These are phyloP conservation scores for Alternaria brassicicola DNA, from an alignment of 2,329 filamentous ascomycete species.

Conservation along the genomic window DNA sequence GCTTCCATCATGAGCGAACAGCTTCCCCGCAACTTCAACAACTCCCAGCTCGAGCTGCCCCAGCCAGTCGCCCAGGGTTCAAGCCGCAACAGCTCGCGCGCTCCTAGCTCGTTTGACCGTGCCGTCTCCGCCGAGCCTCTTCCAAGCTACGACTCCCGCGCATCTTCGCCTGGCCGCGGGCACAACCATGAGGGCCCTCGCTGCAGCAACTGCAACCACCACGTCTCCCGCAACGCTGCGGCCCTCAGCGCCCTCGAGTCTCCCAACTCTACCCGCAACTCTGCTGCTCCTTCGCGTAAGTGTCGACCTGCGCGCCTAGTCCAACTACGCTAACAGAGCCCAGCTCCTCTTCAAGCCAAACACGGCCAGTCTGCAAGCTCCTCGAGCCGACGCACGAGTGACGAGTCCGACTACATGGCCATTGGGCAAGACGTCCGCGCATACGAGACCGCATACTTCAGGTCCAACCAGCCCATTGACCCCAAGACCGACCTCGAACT, in stretches of 20 bases:
- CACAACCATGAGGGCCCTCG: slow-evolving; percentile 36
- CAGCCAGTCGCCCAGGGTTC: slow-evolving; percentile 37
- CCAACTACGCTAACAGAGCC: slow-evolving; percentile 6
- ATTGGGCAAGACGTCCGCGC: slow-evolving; percentile 35
- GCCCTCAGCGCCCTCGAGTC: slow-evolving; percentile 43
- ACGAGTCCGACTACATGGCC: slow-evolving; percentile 46
- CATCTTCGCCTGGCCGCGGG: slow-evolving; percentile 36
- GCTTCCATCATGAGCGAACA: slow-evolving; percentile 44
- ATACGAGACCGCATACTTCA: slow-evolving; percentile 46
- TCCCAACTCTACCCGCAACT: slow-evolving; percentile 15
- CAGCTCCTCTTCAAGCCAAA: slow-evolving; percentile 29
- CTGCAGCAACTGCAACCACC: slow-evolving; percentile 45
- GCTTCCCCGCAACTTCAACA: slow-evolving; percentile 37
- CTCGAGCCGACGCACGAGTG: slow-evolving; percentile 43
- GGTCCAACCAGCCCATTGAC: slow-evolving; percentile 37
- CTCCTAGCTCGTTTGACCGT: slow-evolving; percentile 48
- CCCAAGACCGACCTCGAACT: slow-evolving; percentile 48
- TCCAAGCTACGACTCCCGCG: slow-evolving; percentile 38
- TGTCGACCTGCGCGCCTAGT: neutral
- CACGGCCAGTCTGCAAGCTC: slow-evolving; percentile 31
- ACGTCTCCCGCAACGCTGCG: slow-evolving; percentile 38
- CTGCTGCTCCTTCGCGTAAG: slow-evolving; percentile 39
- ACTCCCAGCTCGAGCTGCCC: slow-evolving; percentile 43
- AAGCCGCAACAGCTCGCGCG: slow-evolving; percentile 45
- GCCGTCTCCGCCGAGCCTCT: slow-evolving; percentile 48